phyloP scores from a whole-genome alignment of 345 rosid species.

The Populus deltoides region DNA sequence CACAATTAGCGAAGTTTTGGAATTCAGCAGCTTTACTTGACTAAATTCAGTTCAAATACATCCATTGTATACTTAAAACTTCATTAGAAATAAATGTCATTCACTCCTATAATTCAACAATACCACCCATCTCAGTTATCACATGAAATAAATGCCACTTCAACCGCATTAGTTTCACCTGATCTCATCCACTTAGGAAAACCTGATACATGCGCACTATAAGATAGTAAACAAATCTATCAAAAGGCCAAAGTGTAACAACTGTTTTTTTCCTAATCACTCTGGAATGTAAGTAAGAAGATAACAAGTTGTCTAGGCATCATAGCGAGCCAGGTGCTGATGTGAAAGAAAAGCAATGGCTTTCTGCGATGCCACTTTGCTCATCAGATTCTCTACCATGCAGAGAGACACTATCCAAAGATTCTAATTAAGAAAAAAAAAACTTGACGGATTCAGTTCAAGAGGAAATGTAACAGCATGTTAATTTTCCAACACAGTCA shows the following conservation, averaged over 20 bases:
- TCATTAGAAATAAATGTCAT: too few species aligned
- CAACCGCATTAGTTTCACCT: background rate
- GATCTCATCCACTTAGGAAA: background rate
- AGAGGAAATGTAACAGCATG: background rate
- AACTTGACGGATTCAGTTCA: background rate
- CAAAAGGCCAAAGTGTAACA: background rate
- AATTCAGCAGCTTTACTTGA: background rate
- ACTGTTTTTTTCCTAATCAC: background rate
- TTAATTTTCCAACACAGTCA: background rate
- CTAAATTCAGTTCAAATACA: background rate
- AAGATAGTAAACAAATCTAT: background rate
- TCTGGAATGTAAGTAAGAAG: background rate
- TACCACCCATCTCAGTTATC: too few species aligned
- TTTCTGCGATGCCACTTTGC: background rate
- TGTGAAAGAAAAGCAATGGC: background rate
- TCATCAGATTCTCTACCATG: background rate
- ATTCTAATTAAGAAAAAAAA: background rate
- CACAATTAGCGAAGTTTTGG: background rate
- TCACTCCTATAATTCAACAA: too few species aligned
- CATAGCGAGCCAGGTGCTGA: background rate
- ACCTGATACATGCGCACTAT: background rate
- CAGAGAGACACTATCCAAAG: background rate
- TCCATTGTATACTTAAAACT: background rate
- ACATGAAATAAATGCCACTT: background rate
- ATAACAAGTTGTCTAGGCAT: background rate